A percentile compares a stretch with the other conserved stretches of the same genome.
Evolutionary conservation across 345 rosid species (phyloP).

Genomic region (Syzygium aqueum): DNA sequence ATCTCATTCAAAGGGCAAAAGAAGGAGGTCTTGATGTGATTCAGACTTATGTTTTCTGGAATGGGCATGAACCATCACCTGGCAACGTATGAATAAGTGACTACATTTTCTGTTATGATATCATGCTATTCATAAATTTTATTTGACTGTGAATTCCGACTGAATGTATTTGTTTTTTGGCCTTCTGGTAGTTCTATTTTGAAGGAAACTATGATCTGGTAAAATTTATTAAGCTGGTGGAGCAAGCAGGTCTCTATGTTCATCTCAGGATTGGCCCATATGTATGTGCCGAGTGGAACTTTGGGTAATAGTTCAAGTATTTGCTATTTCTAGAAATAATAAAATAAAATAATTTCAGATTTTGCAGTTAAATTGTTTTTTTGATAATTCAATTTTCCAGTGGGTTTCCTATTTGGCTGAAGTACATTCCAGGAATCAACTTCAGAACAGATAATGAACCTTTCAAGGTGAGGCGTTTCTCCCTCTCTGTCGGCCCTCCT

Average conservation of each 20-base stretch:
- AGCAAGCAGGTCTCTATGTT: conserved; percentile 83
- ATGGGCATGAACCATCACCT: conserved; percentile 91
- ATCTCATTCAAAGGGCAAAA: conserved; percentile 87
- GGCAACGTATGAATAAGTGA: conserved; percentile 40
- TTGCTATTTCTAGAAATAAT: neutral
- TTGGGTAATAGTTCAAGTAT: conserved; percentile 53
- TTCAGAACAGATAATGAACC: conserved; percentile 96
- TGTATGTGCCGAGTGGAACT: conserved; percentile 99
- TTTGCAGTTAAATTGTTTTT: neutral
- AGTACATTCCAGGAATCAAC: conserved; percentile 87
- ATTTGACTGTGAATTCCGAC: neutral
- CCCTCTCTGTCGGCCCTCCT: conserved; percentile 6
- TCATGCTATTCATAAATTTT: neutral
- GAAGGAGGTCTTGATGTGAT: conserved; percentile 97
- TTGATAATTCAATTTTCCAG: conserved; percentile 21
- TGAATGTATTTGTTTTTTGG: neutral
- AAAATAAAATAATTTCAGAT: neutral
- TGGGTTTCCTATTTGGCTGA: conserved; percentile 99
- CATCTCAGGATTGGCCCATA: conserved; percentile 99
- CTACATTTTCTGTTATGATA: neutral
- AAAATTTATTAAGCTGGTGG: conserved; percentile 72
- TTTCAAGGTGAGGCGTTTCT: conserved; percentile 56
- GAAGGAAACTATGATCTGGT: conserved; percentile 88
- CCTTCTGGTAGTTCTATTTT: conserved; percentile 59
- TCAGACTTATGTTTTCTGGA: conserved; percentile 98